These are phyloP conservation scores for Nemania sp. DNA, from an alignment of 2,329 filamentous ascomycete genomes.

Conservation along the genomic window DNA sequence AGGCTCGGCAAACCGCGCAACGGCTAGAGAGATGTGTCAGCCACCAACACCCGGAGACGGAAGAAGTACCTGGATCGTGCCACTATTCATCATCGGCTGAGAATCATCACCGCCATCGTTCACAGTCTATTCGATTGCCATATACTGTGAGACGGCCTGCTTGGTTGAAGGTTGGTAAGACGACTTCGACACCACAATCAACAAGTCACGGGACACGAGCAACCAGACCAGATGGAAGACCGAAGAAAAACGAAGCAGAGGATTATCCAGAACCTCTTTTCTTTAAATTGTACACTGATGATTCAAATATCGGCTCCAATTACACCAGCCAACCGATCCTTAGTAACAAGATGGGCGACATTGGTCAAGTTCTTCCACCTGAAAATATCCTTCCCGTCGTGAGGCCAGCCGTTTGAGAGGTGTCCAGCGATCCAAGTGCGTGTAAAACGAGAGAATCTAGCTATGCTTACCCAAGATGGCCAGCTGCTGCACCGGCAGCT, in stretches of 20 bases:
- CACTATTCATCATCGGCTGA: conserved; percentile 2
- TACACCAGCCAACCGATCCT: not conserved
- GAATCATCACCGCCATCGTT: not conserved
- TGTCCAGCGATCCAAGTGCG: not conserved
- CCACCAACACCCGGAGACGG: conserved; percentile 27
- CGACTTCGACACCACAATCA: conserved; percentile 30
- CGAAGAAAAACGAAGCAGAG: not conserved
- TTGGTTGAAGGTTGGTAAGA: conserved; percentile 30
- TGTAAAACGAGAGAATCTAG: conserved; percentile 5
- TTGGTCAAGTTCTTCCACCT: conserved; percentile 3
- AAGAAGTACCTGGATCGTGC: conserved; percentile 30
- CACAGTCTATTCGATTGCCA: conserved; percentile 11
- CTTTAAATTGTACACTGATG: conserved; percentile 5
- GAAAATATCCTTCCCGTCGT: not conserved
- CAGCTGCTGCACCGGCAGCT: conserved; percentile 76
- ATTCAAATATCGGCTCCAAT: not conserved
- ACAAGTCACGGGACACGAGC: conserved; percentile 32
- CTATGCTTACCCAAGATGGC: conserved; percentile 69
- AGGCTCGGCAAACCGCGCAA: conserved; percentile 79
- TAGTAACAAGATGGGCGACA: conserved; percentile 10
- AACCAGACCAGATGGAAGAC: conserved; percentile 1
- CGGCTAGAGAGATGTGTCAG: conserved; percentile 55
- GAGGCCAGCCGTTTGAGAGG: not conserved
- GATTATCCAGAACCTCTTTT: not conserved
- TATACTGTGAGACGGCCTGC: conserved; percentile 19